Evolutionary conservation across 352 stramenopile species (phyloP).

Genomic region (Pythium aquatile): DNA sequence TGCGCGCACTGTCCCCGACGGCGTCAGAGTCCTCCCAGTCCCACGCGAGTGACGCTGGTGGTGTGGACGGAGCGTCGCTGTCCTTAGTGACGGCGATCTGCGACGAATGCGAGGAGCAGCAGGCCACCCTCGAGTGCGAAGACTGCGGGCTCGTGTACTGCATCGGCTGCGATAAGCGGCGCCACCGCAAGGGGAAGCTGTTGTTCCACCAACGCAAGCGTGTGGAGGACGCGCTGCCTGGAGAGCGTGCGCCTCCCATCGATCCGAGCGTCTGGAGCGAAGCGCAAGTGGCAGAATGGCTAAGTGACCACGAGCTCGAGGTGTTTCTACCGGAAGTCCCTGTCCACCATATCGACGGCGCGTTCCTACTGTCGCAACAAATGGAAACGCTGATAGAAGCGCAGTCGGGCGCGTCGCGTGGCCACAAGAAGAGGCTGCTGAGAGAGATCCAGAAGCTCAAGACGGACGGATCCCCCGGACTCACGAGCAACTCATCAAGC

Average conservation of each 20-base stretch:
- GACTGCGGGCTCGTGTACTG: slow-evolving; percentile 82
- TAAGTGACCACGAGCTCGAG: slow-evolving; percentile 54
- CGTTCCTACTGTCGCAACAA: slow-evolving; percentile 36
- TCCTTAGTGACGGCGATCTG: slow-evolving; percentile 28
- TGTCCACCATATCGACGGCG: slow-evolving; percentile 46
- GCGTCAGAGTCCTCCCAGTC: slow-evolving; percentile 14
- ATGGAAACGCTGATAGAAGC: slow-evolving; percentile 62
- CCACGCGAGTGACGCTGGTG: slow-evolving; percentile 1
- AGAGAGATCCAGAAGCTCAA: slow-evolving; percentile 80
- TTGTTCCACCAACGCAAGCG: slow-evolving; percentile 51
- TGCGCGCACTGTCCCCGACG: slow-evolving; percentile 9
- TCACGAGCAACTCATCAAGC: slow-evolving; percentile 2
- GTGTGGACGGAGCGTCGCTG: neutral
- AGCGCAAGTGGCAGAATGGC: slow-evolving; percentile 55
- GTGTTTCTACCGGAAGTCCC: slow-evolving; percentile 52
- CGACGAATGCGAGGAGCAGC: slow-evolving; percentile 69
- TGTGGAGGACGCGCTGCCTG: slow-evolving; percentile 9
- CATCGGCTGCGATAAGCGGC: slow-evolving; percentile 51
- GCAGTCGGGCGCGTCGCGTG: slow-evolving; percentile 47
- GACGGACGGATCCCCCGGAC: slow-evolving; percentile 13
- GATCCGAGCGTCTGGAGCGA: slow-evolving; percentile 15
- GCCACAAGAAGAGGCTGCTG: slow-evolving; percentile 77
- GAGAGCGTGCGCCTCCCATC: slow-evolving; percentile 2
- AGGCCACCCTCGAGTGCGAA: slow-evolving; percentile 49
- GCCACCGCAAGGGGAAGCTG: slow-evolving; percentile 85